These are phyloP conservation scores for Boletus subcaerulescens DNA, from an alignment of 768 basidiomycete genomes.

Conservation along the genomic window DNA sequence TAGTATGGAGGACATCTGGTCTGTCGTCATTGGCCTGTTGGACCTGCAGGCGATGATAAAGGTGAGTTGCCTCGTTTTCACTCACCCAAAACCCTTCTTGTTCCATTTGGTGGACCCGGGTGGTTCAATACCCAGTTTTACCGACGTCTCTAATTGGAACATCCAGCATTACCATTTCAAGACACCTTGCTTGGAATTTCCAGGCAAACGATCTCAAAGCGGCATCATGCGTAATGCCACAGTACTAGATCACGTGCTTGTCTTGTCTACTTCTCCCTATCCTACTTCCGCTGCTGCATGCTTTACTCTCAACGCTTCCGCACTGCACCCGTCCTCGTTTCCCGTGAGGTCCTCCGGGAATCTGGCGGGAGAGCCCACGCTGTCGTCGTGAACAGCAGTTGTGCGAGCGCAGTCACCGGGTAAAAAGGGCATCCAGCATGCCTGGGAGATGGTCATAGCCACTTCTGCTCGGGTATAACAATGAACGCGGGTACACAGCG, in stretches of 20 bases:
- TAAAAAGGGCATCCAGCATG: conserved; percentile 82
- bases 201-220: too few species aligned
- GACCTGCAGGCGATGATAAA: too few species aligned
- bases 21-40: too few species aligned
- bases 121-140: too few species aligned
- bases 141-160: too few species aligned
- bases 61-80: too few species aligned
- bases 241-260: conserved; percentile 42
- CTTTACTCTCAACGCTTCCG: conserved; percentile 98
- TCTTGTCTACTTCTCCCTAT: conserved; percentile 72
- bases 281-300: conserved; percentile 87
- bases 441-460: conserved; percentile 82
- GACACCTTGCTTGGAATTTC: too few species aligned
- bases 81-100: too few species aligned
- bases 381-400: conserved; percentile 91
- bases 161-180: too few species aligned
- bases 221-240: too few species aligned
- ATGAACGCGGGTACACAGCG: conserved; percentile 66
- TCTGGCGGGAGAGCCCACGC: conserved; percentile 70
- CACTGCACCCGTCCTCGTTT: conserved; percentile 91
- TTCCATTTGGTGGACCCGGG: too few species aligned
- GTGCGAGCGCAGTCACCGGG: conserved; percentile 99
- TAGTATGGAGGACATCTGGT: too few species aligned
- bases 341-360: conserved; percentile 67
- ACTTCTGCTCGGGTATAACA: conserved; percentile 53